A percentile compares a stretch with the other conserved stretches of the same genome.
phyloP scores from a whole-genome alignment of 2,329 filamentous ascomycete species.

The Waltergamsia citrina region DNA sequence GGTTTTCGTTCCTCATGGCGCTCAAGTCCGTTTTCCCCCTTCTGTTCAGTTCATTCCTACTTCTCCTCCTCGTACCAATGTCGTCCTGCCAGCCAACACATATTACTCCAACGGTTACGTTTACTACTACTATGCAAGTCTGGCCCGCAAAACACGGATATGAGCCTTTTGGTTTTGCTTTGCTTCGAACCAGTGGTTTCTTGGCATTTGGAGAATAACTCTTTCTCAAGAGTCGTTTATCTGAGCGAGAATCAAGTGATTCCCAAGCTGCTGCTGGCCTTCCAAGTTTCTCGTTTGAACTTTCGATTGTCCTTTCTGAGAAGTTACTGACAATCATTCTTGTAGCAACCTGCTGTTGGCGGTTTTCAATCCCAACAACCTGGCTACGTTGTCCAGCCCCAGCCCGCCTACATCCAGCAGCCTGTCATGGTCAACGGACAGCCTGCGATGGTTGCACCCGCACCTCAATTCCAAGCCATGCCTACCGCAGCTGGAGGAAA shows the following conservation, averaged over 20 bases:
- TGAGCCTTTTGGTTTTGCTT: neutral
- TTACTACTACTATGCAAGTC: conserved; percentile 31
- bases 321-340: neutral
- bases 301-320: neutral
- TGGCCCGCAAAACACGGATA: neutral
- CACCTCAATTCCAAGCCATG: conserved; percentile 1
- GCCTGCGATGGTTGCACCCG: conserved; percentile 1
- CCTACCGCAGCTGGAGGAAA: conserved; percentile 6
- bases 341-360: neutral
- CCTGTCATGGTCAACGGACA: conserved; percentile 4
- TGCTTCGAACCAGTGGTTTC: neutral
- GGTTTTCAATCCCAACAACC: conserved; percentile 22
- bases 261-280: no score
- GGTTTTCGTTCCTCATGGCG: neutral
- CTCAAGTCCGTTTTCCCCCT: neutral
- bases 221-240: no score
- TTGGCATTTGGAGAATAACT: neutral
- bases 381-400: conserved; percentile 11
- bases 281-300: neutral
- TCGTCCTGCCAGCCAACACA: conserved; percentile 5
- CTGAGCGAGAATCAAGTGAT: no score
- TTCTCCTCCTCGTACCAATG: neutral
- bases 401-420: conserved; percentile 4
- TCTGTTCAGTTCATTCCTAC: neutral
- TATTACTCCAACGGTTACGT: neutral